phyloP scores from a whole-genome alignment of 345 rosid genomes.

The Toxicodendron radicans region DNA sequence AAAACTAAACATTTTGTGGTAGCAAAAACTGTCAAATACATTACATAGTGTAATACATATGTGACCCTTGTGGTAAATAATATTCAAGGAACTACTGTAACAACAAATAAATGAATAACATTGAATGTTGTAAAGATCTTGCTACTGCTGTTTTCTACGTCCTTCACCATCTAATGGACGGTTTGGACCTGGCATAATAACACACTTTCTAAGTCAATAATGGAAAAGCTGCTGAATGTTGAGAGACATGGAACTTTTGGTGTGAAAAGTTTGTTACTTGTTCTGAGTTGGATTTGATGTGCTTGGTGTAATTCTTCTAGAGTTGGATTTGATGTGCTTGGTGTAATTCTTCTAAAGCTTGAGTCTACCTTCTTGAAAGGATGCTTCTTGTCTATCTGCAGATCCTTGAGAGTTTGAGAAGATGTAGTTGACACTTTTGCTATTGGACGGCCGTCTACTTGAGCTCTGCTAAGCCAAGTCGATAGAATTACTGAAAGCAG shows the following conservation, averaged over 20 bases:
- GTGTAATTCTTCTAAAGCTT: slow-evolving; percentile 69
- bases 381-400: slow-evolving; percentile 35
- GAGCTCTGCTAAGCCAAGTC: slow-evolving; percentile 30
- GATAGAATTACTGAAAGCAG: slow-evolving; percentile 42
- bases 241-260: slow-evolving; percentile 18
- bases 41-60: slow-evolving; percentile 13
- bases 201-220: slow-evolving; percentile 15
- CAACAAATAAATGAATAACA: background rate
- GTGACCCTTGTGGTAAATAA: slow-evolving; percentile 3
- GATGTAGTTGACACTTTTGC: slow-evolving; percentile 15
- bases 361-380: slow-evolving; percentile 42
- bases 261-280: slow-evolving; percentile 39
- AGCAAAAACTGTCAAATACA: slow-evolving; percentile 17
- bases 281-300: slow-evolving; percentile 83
- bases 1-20: background rate
- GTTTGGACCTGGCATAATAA: slow-evolving; percentile 36
- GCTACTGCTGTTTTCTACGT: slow-evolving; percentile 27
- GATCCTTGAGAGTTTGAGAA: slow-evolving; percentile 34
- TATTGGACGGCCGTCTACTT: slow-evolving; percentile 43
- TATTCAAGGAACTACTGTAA: slow-evolving; percentile 10
- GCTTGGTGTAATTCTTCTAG: too few relatives aligned
- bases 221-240: slow-evolving; percentile 17
- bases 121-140: slow-evolving; percentile 14
- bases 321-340: slow-evolving; percentile 59
- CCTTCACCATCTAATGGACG: slow-evolving; percentile 23